phyloP scores from a whole-genome alignment of 73 alveolate genomes.

The Paramecium sexaurelia region DNA sequence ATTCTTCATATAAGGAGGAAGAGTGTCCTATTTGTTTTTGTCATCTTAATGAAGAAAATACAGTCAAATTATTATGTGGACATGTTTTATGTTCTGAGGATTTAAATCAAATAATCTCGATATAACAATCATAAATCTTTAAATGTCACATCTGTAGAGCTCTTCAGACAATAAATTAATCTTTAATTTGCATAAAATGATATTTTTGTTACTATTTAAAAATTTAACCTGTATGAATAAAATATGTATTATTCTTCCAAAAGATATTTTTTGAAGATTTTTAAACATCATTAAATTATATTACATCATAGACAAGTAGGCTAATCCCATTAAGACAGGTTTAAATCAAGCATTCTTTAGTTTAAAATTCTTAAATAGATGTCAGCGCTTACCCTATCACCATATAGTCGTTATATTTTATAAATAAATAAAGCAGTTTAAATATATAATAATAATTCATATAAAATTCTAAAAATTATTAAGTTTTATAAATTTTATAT shows the following conservation, averaged over 20 bases:
- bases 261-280: neutral
- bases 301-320: neutral
- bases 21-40: slow-evolving; percentile 54
- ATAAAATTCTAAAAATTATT: too few relatives aligned
- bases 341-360: neutral
- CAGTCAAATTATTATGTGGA: slow-evolving; percentile 46
- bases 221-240: neutral
- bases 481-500: too few relatives aligned
- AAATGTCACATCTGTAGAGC: slow-evolving; percentile 56
- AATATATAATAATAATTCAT: too few relatives aligned
- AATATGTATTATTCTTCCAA: neutral
- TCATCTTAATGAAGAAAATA: slow-evolving; percentile 1
- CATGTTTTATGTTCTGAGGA: slow-evolving; percentile 42
- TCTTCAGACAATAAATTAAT: slow-evolving; percentile 3
- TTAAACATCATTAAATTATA: neutral
- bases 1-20: neutral
- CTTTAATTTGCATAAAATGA: slow-evolving; percentile 10
- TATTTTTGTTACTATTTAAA: neutral
- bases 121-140: neutral
- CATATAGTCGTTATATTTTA: slow-evolving; percentile 17
- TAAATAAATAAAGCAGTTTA: too few relatives aligned
- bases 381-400: neutral
- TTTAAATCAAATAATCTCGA: neutral
- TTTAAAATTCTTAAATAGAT: neutral
- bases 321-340: neutral